These are phyloP conservation scores for Kickxella alabastrina DNA, from an alignment of 192 early-diverging fungal species.

Conservation along the genomic window DNA sequence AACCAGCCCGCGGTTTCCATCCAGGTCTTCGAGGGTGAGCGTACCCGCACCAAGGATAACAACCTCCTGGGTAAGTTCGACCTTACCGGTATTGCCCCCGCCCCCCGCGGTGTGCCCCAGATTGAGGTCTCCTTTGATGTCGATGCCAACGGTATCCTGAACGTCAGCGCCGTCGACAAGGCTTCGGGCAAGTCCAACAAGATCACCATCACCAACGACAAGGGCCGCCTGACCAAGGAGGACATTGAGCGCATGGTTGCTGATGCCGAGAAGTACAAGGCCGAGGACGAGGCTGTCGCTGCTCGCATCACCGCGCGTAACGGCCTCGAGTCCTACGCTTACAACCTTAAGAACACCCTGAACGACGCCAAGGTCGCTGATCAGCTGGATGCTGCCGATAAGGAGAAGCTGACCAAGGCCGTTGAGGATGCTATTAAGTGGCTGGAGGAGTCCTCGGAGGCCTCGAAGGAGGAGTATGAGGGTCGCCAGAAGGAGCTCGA, in stretches of 20 bases:
- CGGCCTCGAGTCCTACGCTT: slow-evolving; percentile 94
- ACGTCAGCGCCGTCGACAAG: slow-evolving; percentile 93
- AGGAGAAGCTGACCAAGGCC: slow-evolving; percentile 78
- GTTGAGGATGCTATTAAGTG: slow-evolving; percentile 92
- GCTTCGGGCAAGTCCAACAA: slow-evolving; percentile 91
- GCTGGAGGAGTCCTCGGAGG: slow-evolving; percentile 92
- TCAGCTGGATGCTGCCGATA: slow-evolving; percentile 83
- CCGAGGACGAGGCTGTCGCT: slow-evolving; percentile 93
- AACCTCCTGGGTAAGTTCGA: slow-evolving; percentile 98
- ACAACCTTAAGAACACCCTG: slow-evolving; percentile 94
- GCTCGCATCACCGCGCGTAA: slow-evolving; percentile 89
- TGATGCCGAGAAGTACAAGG: slow-evolving; percentile 94
- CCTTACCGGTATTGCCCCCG: slow-evolving; percentile 93
- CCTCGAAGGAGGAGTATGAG: slow-evolving; percentile 97
- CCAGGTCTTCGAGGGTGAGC: slow-evolving; percentile 98
- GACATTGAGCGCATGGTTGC: slow-evolving; percentile 97
- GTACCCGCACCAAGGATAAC: slow-evolving; percentile 96
- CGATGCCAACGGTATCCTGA: slow-evolving; percentile 96
- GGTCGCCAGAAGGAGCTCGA: slow-evolving; percentile 92
- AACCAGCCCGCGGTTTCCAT: slow-evolving; percentile 98
- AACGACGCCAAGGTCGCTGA: slow-evolving; percentile 74
- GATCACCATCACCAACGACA: slow-evolving; percentile 99
- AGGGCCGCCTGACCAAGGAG: slow-evolving; percentile 96
- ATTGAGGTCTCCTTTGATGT: slow-evolving; percentile 97
- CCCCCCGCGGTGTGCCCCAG: slow-evolving; percentile 95